phyloP scores from a whole-genome alignment of 139 green algal species.

The Coelastrella sp. region DNA sequence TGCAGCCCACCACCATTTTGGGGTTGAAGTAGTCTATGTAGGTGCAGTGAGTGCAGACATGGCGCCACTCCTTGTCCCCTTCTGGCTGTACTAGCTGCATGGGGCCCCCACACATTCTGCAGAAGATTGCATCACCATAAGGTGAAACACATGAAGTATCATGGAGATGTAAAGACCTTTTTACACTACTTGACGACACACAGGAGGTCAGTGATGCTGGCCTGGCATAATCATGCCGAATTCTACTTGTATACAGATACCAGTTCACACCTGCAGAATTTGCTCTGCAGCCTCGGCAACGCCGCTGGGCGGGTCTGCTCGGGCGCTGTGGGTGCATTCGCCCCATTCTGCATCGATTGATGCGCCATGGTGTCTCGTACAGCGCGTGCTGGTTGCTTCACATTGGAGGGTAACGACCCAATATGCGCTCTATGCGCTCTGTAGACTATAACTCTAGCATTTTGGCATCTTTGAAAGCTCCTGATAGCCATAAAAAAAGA shows the following conservation, averaged over 20 bases:
- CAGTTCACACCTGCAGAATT: slow-evolving; percentile 38
- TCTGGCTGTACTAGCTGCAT: slow-evolving; percentile 65
- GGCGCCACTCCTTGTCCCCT: slow-evolving; percentile 70
- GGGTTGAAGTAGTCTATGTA: slow-evolving; percentile 88
- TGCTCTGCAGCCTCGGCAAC: slow-evolving; percentile 32
- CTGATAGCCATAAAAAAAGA: not conserved
- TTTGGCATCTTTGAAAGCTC: not conserved
- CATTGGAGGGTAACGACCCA: too few relatives aligned
- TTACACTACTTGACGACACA: not conserved
- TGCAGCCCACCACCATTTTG: slow-evolving; percentile 87
- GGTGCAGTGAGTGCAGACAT: slow-evolving; percentile 66
- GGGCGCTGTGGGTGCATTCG: not conserved
- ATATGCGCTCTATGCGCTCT: not conserved
- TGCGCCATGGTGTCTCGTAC: not conserved
- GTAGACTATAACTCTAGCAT: not conserved
- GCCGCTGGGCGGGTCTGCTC: not conserved
- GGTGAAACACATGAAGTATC: not conserved
- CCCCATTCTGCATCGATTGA: not conserved
- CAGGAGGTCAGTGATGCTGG: too few relatives aligned
- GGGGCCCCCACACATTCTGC: slow-evolving; percentile 71
- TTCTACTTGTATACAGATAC: not conserved
- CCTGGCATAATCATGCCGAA: not conserved
- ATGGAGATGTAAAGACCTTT: not conserved
- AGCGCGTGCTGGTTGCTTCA: not conserved
- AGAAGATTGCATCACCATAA: not conserved